Conservation (phyloP, 2,329 filamentous ascomycete genomes). For the Didymella sp. region DNA sequence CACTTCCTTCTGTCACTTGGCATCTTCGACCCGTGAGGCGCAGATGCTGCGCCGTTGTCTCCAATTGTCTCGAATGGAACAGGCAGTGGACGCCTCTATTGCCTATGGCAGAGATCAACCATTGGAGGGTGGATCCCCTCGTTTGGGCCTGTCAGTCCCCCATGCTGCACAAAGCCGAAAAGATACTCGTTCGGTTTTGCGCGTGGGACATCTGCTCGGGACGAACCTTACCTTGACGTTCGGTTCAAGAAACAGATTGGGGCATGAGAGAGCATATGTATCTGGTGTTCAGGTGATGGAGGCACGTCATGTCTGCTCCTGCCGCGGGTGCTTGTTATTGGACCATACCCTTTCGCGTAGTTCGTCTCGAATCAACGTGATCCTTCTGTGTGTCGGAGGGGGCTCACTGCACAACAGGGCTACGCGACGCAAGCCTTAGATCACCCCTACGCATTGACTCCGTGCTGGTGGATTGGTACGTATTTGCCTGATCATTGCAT, state of each 20-base stretch:
- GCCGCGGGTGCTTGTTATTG: not conserved
- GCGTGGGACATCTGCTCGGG: not conserved
- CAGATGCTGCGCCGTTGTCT: not conserved
- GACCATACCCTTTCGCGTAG: slow-evolving; percentile 4
- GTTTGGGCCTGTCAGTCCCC: not conserved
- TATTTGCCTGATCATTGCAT: not conserved
- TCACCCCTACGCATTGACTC: not conserved
- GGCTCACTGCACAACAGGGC: slow-evolving; percentile 1
- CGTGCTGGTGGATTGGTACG: not conserved
- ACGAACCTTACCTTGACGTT: not conserved
- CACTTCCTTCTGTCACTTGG: not conserved
- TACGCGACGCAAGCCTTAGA: not conserved
- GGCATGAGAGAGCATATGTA: not conserved
- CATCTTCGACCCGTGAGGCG: not conserved
- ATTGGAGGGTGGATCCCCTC: not conserved
- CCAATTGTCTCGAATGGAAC: not conserved
- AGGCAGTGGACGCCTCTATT: not conserved
- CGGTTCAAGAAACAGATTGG: not conserved
- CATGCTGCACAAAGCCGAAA: not conserved
- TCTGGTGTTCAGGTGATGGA: not conserved
- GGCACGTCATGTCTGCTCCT: not conserved
- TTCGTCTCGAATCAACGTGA: slow-evolving; percentile 16
- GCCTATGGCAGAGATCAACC: not conserved
- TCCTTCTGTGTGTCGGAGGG: not conserved
- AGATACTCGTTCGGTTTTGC: not conserved